Evolutionary conservation across 2,329 filamentous ascomycete genomes (phyloP), one percentile per base, ranked within the genome.

Genomic region (Trichophaea hybrida): DNA sequence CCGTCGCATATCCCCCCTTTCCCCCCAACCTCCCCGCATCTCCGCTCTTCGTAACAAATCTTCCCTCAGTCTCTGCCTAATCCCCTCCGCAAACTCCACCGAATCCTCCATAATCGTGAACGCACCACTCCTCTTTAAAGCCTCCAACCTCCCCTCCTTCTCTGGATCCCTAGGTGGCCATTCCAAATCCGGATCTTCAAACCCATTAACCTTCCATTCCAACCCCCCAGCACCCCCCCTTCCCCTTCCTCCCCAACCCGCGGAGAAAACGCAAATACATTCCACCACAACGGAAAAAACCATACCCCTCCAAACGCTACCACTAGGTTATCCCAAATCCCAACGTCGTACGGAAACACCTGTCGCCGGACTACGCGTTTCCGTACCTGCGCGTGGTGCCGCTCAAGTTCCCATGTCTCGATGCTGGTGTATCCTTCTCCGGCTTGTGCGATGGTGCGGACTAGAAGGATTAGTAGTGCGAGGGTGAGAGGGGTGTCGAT

Each of bases 261-360:
- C 70, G 69, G 12, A 72, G 71, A 33, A 80, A 68, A 5, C 55
- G 65, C 1, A 78, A 80, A 32, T 12, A 24, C n/a, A 12, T 51
- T 51, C 15, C n/a, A 51, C 48, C 48, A 51, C n/a, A 51, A 51
- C 4, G 48, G 48, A 24, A 50, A 32, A 32, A 51, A 51, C 15
- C n/a, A 51, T 32, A 69, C 65, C 0, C 80, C 83, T 3, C 86
- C 85, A 84, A 93, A 90, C 13, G 82, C 84, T 69, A 87, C 83
- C 13, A 78, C 77, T 69, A 91, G 76, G 70, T 94, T 94, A 38
- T 74, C 70, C 73, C 81, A 88, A 67, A 93, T 75, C 54, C 85
- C 86, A 49, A 91, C 73, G 68, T 94, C 87, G 72, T 89, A 93
- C 0, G 87, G 88, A 67, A 88, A 93, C 71, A 91, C 85, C 67